Evolutionary conservation across 2,329 filamentous ascomycete species (phyloP), one percentile per base, ranked within the genome.

Genomic region (Aspergillus tamarii): DNA sequence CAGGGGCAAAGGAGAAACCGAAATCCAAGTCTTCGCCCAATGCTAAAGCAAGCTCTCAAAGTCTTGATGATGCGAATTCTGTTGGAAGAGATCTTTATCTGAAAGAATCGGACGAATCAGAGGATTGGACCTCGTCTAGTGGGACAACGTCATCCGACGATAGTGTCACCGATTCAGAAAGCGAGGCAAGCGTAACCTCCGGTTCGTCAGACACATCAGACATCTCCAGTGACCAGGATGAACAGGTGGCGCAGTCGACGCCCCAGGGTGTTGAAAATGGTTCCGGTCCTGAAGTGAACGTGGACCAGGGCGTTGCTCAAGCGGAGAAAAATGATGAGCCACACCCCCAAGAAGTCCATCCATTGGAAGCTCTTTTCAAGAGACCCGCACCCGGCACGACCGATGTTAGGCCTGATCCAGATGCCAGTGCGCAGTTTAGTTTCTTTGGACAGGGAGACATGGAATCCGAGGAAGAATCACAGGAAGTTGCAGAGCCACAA

Each of bases 281-380:
- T 28, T n/a, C 56, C 16, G 56, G 60, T 26, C 34, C 64, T 5
- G 66, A 66, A 19, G 60, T 65, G 14, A 60, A 67, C 10, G 64
- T 64, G 16, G 62, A 67, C 23, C 52, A 63, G 48, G 56, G 59
- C 16, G 65, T 69, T 12, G 11, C 43, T 45, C 62, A 66, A 14
- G 60, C 66, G 8, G 53, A 63, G 50, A 28, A 48, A 21, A 59
- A 63, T 19, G 30, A 48, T 41, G 45, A 60, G 39, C 12, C 53
- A 55, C 43, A 45, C 34, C 12, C 45, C 4, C 56, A 63, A 57
- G 82, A 85, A 66, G 82, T 97, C 0, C 94, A 98, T 70, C 94
- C 95, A 0, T 85, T 98, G 1, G 94, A 98, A 81, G 93, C 93
- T 0, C 85, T 98, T 2, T 99, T 96, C 84, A 98, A 97, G 80